Evolutionary conservation across 371 early-diverging fungal genomes (phyloP).

Genomic region (Mucor circinelloides): DNA sequence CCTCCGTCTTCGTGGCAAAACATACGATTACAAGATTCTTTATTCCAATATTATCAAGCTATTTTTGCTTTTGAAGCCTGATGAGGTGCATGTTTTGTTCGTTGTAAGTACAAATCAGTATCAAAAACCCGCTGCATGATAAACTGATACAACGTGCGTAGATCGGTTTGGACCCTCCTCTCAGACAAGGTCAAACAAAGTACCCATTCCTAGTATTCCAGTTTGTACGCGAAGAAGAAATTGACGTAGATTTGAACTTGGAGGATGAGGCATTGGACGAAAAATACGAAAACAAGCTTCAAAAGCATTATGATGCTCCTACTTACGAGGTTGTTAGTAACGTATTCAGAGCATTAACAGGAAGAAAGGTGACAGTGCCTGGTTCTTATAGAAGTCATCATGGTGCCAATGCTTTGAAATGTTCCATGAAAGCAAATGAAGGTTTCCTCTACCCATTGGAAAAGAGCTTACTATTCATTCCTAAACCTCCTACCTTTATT

Average conservation of each 20-base stretch:
- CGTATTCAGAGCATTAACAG: constrained; percentile 88
- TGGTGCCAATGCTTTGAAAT: constrained; percentile 87
- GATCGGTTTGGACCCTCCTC: constrained; percentile 94
- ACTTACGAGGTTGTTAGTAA: constrained; percentile 88
- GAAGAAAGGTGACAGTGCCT: constrained; percentile 79
- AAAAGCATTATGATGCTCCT: constrained; percentile 88
- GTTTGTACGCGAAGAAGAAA: constrained; percentile 91
- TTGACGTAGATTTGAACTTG: constrained; percentile 81
- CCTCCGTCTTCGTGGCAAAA: constrained; percentile 95
- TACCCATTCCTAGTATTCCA: constrained; percentile 98
- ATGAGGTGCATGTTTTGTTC: constrained; percentile 90
- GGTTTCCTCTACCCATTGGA: constrained; percentile 96
- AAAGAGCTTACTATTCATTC: constrained; percentile 91
- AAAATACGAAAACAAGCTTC: constrained; percentile 80
- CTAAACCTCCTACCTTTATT: constrained; percentile 94
- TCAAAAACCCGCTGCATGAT: neutral
- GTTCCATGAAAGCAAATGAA: constrained; percentile 98
- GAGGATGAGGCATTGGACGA: constrained; percentile 71
- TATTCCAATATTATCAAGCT: constrained; percentile 84
- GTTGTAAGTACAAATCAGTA: constrained; percentile 52
- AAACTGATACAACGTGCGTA: constrained; percentile 9
- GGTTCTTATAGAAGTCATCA: constrained; percentile 73
- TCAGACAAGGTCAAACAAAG: constrained; percentile 98
- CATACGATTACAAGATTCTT: constrained; percentile 96
- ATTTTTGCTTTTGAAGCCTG: constrained; percentile 92